Percentiles rank a stretch among this genome's conserved stretches.
These are phyloP conservation scores for Eucalyptus curtisii DNA, from an alignment of 345 rosid genomes.

Conservation along the genomic window DNA sequence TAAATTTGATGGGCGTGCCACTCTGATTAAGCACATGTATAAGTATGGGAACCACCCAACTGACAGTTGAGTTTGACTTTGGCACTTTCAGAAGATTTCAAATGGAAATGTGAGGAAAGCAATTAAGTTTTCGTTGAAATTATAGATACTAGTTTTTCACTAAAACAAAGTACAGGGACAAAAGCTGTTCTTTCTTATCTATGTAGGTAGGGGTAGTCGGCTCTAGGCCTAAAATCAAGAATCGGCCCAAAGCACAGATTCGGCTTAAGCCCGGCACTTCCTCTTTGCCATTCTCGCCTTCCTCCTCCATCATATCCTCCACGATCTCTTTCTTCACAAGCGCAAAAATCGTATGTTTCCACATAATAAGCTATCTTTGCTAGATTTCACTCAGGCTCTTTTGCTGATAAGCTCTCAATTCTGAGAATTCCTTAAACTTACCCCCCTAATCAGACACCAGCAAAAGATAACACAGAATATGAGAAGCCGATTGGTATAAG, in stretches of 20 bases:
- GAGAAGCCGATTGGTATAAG: not conserved
- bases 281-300: not conserved
- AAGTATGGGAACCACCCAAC: not conserved
- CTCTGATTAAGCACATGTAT: not conserved
- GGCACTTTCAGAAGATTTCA: not conserved
- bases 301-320: not conserved
- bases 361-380: not conserved
- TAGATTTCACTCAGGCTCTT: not conserved
- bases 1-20: not conserved
- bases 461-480: not conserved
- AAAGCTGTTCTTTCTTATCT: not conserved
- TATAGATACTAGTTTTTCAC: not conserved
- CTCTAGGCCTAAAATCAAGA: not conserved
- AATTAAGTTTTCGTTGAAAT: not conserved
- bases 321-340: not conserved
- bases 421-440: not conserved
- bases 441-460: not conserved
- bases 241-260: not conserved
- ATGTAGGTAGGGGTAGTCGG: conserved; percentile 7
- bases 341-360: not conserved
- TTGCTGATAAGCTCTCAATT: not conserved
- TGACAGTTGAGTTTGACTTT: not conserved
- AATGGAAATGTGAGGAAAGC: not conserved
- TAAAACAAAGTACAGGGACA: not conserved
- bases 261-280: not conserved